These are phyloP conservation scores for Arachis stenosperma DNA, from an alignment of 306 rosid species.

Conservation along the genomic window DNA sequence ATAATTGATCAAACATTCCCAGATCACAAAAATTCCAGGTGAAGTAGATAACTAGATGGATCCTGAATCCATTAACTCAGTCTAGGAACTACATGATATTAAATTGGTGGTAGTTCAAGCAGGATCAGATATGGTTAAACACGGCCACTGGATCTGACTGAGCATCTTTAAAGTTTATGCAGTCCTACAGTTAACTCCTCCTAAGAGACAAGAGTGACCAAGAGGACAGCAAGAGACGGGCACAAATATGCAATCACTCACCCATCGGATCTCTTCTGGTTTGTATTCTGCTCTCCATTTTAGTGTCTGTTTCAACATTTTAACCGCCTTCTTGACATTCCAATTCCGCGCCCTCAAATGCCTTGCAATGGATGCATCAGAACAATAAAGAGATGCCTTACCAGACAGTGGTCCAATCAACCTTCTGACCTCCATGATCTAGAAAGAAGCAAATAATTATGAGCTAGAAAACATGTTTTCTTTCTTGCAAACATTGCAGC, in stretches of 20 bases:
- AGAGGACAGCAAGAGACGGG: background rate
- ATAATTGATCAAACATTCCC: conserved; percentile 18
- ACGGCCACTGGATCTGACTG: background rate
- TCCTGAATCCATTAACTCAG: conserved; percentile 13
- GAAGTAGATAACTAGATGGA: conserved; percentile 1
- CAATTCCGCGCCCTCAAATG: conserved; percentile 81
- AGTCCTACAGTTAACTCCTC: background rate
- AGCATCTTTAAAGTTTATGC: conserved; percentile 13
- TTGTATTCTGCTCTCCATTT: conserved; percentile 83
- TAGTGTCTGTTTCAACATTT: conserved; percentile 78
- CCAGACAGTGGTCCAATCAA: conserved; percentile 68
- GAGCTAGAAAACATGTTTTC: conserved; percentile 9
- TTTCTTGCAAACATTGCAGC: conserved; percentile 16
- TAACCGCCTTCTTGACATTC: conserved; percentile 88
- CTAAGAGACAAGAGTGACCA: background rate
- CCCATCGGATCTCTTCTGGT: conserved; percentile 96
- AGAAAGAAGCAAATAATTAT: conserved; percentile 36
- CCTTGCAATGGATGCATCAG: conserved; percentile 76
- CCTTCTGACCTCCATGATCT: conserved; percentile 81
- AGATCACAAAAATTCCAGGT: conserved; percentile 13
- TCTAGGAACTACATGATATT: conserved; percentile 5
- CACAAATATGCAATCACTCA: conserved; percentile 38
- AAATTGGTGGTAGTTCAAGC: background rate
- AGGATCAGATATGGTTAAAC: conserved; percentile 30
- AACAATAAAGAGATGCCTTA: conserved; percentile 68